These are phyloP conservation scores for Neoarthrinium moseri DNA, from an alignment of 2,329 filamentous ascomycete species.

Conservation along the genomic window DNA sequence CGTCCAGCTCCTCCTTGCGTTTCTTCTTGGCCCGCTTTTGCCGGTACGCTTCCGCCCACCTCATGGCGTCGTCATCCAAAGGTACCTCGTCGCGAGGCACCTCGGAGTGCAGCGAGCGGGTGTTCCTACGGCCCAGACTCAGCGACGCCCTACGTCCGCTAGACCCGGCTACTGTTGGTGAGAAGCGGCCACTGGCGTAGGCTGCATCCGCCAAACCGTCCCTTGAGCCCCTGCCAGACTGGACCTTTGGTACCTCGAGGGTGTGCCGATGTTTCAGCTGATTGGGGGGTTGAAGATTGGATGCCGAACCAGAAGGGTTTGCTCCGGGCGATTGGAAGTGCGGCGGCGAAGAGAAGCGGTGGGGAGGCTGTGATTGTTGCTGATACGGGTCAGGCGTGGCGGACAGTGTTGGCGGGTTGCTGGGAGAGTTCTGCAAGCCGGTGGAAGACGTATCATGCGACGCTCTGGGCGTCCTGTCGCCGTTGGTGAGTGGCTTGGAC, in stretches of 20 bases:
- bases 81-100: conserved; percentile 77
- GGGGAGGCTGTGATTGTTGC: conserved; percentile 35
- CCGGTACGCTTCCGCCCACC: conserved; percentile 90
- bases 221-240: conserved; percentile 66
- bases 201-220: conserved; percentile 64
- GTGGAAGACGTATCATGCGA: conserved; percentile 15
- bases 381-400: conserved; percentile 23
- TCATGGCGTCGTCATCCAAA: conserved; percentile 84
- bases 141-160: conserved; percentile 76
- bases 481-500: conserved; percentile 25
- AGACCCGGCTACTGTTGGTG: conserved; percentile 58
- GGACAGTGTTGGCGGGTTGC: conserved; percentile 15
- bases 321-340: conserved; percentile 44
- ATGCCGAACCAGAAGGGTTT: conserved; percentile 41
- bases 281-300: conserved; percentile 50
- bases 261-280: conserved; percentile 80
- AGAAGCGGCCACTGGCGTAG: conserved; percentile 77
- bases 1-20: conserved; percentile 83
- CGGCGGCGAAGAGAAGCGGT: conserved; percentile 66
- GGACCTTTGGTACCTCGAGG: conserved; percentile 75
- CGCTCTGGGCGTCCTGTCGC: conserved; percentile 21
- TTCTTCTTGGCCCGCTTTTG: conserved; percentile 89
- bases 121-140: conserved; percentile 75
- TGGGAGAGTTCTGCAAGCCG: conserved; percentile 16
- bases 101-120: conserved; percentile 83